Evolutionary conservation across 441 rosid species (phyloP), one percentile per base, ranked within the genome.

Genomic region (Pelargonium citronellum): DNA sequence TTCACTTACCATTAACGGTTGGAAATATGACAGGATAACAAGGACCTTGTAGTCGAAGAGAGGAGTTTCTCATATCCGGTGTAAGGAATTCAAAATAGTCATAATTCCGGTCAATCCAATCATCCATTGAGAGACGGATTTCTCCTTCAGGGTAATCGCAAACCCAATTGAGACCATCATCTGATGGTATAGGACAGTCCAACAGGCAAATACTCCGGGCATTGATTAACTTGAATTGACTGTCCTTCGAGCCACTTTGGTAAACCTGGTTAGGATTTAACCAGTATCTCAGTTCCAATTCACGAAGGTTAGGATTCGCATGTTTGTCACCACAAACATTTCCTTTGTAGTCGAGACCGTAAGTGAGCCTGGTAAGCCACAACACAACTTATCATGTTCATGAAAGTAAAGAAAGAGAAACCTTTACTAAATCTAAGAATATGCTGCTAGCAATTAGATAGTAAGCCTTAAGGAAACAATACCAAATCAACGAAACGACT

Each of bases 101-200:
- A 2, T 90, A 94, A 72, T 87, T 87, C 79, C 91, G 88, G 75
- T 94, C 87, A 0, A 91, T 89, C 99, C 99, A 94, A 69, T 94
- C 92, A 68, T 84, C 79, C 86, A 81, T 76, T 24, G 87, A 81
- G 74, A 94, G 82, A 76, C 85, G 92, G 74, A 91, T 91, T 73
- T 91, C 99, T 37, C 97, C 99, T 5, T 91, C 97, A 37, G 99
- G 99, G 77, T 94, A 94, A 78, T 94, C 99, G 83, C 99, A 94
- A 64, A 90, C 96, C 99, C 99, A 91, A 69, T 77, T 84, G 41
- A 94, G 88, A 13, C 81, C 79, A 85, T 94, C 97, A 34, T 89
- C 95, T 7, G 91, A 81, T 5, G 97, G 94, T 30, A 57, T 72
- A 58, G 99, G 99, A 67, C 97, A 94, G 75, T 94, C 99, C 82